phyloP scores from a whole-genome alignment of 2,329 filamentous ascomycete species.

The Penicillium aurantiogriseum region DNA sequence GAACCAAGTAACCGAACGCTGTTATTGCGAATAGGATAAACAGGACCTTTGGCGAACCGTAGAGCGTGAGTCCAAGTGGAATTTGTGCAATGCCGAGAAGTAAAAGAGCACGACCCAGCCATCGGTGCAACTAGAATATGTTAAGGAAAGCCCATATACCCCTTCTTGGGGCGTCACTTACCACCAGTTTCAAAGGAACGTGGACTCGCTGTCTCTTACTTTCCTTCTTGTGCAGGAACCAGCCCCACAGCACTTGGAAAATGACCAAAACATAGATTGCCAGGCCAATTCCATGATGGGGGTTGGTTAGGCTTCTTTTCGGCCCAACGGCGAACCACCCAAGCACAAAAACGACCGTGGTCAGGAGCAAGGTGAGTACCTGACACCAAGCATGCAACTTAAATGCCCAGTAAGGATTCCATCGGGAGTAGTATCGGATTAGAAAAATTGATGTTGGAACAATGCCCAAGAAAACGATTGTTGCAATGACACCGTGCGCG shows the following conservation, averaged over 20 bases:
- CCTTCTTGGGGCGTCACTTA: conserved; percentile 27
- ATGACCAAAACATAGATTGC: conserved; percentile 62
- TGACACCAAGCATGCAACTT: conserved; percentile 64
- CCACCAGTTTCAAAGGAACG: conserved; percentile 59
- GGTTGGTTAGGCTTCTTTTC: conserved; percentile 60
- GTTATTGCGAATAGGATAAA: conserved; percentile 86
- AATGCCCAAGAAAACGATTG: conserved; percentile 60
- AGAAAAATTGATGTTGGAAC: conserved; percentile 60
- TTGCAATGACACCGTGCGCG: conserved; percentile 60
- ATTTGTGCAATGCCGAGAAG: conserved; percentile 84
- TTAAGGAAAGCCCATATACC: conserved; percentile 16
- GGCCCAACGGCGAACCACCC: conserved; percentile 65
- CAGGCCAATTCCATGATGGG: conserved; percentile 65
- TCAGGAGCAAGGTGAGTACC: conserved; percentile 58
- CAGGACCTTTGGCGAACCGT: conserved; percentile 79
- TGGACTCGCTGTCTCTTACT: conserved; percentile 54
- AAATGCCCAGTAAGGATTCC: conserved; percentile 54
- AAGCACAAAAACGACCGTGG: conserved; percentile 61
- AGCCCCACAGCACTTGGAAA: conserved; percentile 59
- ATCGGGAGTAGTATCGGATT: conserved; percentile 59
- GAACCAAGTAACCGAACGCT: conserved; percentile 67
- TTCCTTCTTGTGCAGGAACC: conserved; percentile 54
- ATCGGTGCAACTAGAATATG: conserved; percentile 75
- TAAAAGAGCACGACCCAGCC: conserved; percentile 75
- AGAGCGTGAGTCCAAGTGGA: conserved; percentile 83